Evolutionary conservation across 1,284 basidiomycete genomes (phyloP), one percentile per base, ranked within the genome.

Genomic region (Caloboletus firmus): DNA sequence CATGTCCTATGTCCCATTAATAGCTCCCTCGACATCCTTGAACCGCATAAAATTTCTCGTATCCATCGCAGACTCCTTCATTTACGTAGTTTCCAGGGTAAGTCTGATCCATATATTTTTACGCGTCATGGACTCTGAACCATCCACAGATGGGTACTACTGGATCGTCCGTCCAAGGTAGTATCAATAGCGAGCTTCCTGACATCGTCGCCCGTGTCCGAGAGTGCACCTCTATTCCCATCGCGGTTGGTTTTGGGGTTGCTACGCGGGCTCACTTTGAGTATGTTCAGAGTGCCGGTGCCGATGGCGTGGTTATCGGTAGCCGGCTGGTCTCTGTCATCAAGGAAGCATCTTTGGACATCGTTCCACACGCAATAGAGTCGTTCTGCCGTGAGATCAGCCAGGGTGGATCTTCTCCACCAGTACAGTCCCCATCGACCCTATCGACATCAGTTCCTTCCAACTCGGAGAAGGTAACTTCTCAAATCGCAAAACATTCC

Each of bases 231-330:
- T 51, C 64, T 28, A 28, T 67, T 30, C 94, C 96, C 3, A 80
- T 99, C 48, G 95, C 94, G 10, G 96, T 99, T 59, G 97, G 96
- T 22, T 99, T 99, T 68, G 96, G 96, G 49, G 93, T 99, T 24
- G 89, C 95, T 24, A 96, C 89, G n/a, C 84, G 91, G 20, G 83
- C 87, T 22, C 95, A 99, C 73, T 97, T 95, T 71, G 85, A 96
- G 59, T 80, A 83, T 54, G 93, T 97, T 53, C 83, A 82, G 34
- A 79, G 87, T 55, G 83, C 93, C 20, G 96, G 96, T 40, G 93
- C 95, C 5, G 95, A 98, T 63, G 97, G 90, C 58, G 93, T 98
- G 31, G 96, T 98, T 50, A 85, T 99, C 58, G 96, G 96, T 40
- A 95, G 91, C 64, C 85, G 88, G 57, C 75, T 99, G 40, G 89